These are phyloP conservation scores for Parietaria judaica DNA, from an alignment of 306 rosid genomes.

Conservation along the genomic window DNA sequence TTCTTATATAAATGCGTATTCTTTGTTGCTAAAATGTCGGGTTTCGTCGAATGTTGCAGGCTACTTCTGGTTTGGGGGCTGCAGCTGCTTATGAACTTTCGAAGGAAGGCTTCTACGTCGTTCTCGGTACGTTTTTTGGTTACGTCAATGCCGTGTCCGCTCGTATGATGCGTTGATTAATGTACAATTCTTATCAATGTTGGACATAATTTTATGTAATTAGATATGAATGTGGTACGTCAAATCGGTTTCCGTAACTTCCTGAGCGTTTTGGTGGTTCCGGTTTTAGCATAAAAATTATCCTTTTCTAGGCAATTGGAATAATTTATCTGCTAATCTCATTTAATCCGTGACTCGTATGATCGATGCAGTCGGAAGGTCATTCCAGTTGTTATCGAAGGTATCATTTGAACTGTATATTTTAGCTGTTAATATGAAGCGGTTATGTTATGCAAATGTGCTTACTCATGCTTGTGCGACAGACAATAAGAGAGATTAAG, in stretches of 20 bases:
- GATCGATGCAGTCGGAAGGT: conserved; percentile 71
- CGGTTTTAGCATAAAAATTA: no score
- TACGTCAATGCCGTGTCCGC: not conserved
- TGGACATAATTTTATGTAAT: no score
- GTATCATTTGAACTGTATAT: conserved; percentile 26
- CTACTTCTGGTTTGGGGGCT: conserved; percentile 87
- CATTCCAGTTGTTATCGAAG: conserved; percentile 46
- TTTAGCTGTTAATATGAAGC: not conserved
- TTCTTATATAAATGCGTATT: not conserved
- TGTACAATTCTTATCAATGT: no score
- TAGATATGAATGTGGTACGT: no score
- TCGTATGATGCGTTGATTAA: no score
- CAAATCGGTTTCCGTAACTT: no score
- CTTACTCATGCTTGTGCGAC: conserved; percentile 22
- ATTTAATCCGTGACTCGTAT: conserved; percentile 14
- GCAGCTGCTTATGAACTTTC: conserved; percentile 69
- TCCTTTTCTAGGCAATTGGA: not conserved
- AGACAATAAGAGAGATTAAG: conserved; percentile 58
- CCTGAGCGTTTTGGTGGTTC: no score
- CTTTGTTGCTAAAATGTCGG: no score
- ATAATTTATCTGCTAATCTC: not conserved
- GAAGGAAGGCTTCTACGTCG: conserved; percentile 55
- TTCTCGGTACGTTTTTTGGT: conserved; percentile 45
- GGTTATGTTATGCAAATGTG: not conserved
- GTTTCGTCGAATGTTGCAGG: conserved; percentile 30